These are phyloP conservation scores for Wickerhamomyces queroliae DNA, from an alignment of 805 yeast genomes.

Conservation along the genomic window DNA sequence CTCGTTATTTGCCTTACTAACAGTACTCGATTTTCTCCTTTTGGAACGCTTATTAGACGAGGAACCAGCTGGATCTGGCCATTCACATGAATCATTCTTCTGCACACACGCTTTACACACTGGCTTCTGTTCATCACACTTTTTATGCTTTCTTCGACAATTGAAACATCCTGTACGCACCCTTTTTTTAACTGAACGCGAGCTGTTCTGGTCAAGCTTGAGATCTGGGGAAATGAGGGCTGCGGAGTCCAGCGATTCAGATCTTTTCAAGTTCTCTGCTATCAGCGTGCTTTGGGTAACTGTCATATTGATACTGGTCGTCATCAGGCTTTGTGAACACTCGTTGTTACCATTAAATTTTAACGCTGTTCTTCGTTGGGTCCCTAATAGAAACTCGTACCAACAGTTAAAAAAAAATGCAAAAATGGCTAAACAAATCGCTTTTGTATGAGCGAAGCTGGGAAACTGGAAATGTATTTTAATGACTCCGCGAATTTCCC, in stretches of 20 bases:
- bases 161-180: conserved; percentile 43
- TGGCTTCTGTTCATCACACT: conserved; percentile 52
- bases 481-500: too few species aligned
- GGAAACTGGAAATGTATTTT: too few species aligned
- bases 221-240: neutral
- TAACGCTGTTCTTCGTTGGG: too few species aligned
- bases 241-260: neutral
- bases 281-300: too few species aligned
- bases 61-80: conserved; percentile 18
- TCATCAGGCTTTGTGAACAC: too few species aligned
- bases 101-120: conserved; percentile 35
- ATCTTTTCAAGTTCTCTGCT: neutral
- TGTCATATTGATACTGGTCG: too few species aligned
- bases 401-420: too few species aligned
- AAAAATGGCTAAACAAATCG: too few species aligned
- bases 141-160: conserved; percentile 46
- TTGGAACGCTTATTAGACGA: neutral
- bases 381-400: too few species aligned
- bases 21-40: neutral
- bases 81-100: conserved; percentile 28
- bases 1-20: neutral
- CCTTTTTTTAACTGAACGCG: conserved; percentile 16
- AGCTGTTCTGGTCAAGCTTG: neutral
- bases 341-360: too few species aligned
- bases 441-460: too few species aligned